Evolutionary conservation across 257 asterid species (phyloP), one percentile per base, ranked within the genome.

Genomic region (Scutellaria galericulata): DNA sequence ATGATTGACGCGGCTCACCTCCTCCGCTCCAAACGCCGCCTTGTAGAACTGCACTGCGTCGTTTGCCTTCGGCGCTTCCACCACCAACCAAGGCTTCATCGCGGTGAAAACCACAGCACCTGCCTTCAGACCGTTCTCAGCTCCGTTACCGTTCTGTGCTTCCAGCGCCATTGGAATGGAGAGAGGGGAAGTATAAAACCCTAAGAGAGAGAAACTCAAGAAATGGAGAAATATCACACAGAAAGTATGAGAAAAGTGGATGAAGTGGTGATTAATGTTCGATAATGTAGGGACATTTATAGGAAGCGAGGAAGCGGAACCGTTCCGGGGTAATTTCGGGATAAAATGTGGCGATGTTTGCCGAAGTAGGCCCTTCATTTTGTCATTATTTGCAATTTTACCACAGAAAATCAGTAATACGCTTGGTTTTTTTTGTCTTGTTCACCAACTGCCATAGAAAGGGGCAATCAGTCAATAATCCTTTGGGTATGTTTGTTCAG

Each of bases 11-110:
- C 97, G 96, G 75, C 65, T 74, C 47, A 86, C 80, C 80, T 89
- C 97, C 84, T 86, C 95, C 15, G 95, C 95, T 13, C 96, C 95
- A 18, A 91, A 91, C 3, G 96, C 97, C 41, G 71, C 64, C 82
- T 89, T 91, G 85, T 78, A 89, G 80, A 91, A 89, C 84, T 62
- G 63, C 12, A 89, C 85, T 48, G 97, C 96, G 18, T 89, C 95
- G 74, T 37, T 82, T 0, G 86, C 93, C 60, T 85, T 87, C 12
- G 90, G 82, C 0, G 87, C 88, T 37, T 83, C 90, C 2, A 91
- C 85, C 58, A 75, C 89, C 61, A 91, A 71, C 83, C 81, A 80
- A 8, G 96, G 89, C 85, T 89, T 89, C 67, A 71, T 47, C 44
- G 85, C 77, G 60, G 83, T 11, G 75, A 83, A 86, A 1, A 40